Percentiles rank a stretch among this genome's conserved stretches.
These are phyloP conservation scores for Boechera stricta DNA, from an alignment of 345 rosid species.

Conservation along the genomic window DNA sequence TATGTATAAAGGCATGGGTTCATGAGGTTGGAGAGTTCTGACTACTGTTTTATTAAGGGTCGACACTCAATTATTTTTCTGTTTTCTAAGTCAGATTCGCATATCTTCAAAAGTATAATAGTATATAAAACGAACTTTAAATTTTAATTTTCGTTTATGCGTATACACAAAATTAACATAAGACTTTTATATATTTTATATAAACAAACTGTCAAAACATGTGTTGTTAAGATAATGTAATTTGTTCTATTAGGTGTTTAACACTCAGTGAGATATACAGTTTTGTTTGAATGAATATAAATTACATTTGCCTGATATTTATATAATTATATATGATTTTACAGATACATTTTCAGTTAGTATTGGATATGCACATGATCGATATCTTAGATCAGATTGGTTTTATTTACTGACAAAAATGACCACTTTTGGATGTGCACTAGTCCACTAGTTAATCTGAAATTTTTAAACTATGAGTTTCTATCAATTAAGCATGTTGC, in stretches of 20 bases:
- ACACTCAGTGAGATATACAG: slow-evolving; percentile 34
- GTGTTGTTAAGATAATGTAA: slow-evolving; percentile 41
- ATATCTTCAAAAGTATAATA: slow-evolving; percentile 17
- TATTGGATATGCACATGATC: slow-evolving; percentile 35
- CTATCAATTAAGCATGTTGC: no score
- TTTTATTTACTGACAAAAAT: neutral
- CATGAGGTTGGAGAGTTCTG: slow-evolving; percentile 35
- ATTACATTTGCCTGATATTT: slow-evolving; percentile 10
- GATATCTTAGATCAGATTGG: slow-evolving; percentile 28
- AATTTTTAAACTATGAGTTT: no score
- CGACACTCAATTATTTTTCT: slow-evolving; percentile 15
- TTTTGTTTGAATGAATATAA: slow-evolving; percentile 25
- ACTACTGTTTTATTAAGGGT: slow-evolving; percentile 38
- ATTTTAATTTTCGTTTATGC: neutral
- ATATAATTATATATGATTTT: slow-evolving; percentile 6
- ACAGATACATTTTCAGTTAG: slow-evolving; percentile 12
- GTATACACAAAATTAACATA: neutral
- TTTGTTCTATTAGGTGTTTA: slow-evolving; percentile 47
- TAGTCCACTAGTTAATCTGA: slow-evolving; percentile 14
- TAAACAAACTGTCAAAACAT: slow-evolving; percentile 41
- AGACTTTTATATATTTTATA: neutral
- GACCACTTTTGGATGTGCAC: slow-evolving; percentile 3
- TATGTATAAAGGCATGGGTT: slow-evolving; percentile 25
- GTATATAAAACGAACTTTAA: neutral
- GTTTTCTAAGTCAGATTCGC: slow-evolving; percentile 31